phyloP scores from a whole-genome alignment of 1,139 yeast species.

The Taphrina confusa region DNA sequence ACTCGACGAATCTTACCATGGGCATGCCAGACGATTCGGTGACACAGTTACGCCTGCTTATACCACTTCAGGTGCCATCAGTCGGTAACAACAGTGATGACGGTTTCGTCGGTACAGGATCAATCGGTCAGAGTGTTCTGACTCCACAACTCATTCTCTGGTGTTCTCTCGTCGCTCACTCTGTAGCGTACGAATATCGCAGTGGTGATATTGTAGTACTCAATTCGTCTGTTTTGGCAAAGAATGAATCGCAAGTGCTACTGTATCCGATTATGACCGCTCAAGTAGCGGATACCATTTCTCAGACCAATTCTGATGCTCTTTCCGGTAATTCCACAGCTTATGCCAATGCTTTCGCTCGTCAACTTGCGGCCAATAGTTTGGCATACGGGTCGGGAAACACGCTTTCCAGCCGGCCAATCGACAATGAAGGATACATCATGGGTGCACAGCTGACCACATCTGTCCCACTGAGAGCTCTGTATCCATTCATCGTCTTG shows the following conservation, averaged over 20 bases:
- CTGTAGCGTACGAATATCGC: neutral
- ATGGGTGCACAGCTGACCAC: conserved; percentile 5
- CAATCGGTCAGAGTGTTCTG: neutral
- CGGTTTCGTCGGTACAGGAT: neutral
- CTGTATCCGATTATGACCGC: neutral
- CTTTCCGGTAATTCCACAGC: neutral
- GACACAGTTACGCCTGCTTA: neutral
- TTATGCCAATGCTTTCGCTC: conserved; percentile 4
- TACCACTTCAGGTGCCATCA: neutral
- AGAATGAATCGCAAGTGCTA: conserved; percentile 2
- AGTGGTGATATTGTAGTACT: neutral
- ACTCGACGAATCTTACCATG: neutral
- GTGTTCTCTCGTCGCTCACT: conserved; percentile 2
- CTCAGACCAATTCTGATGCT: conserved; percentile 1
- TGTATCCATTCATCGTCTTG: neutral
- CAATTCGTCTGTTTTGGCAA: neutral
- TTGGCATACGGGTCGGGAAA: conserved; percentile 2
- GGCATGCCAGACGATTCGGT: neutral
- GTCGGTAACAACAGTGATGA: neutral
- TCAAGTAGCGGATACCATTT: conserved; percentile 3
- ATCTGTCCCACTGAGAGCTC: neutral
- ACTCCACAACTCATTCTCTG: neutral
- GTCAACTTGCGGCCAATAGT: conserved; percentile 1
- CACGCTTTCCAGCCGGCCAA: neutral
- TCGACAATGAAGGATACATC: neutral